Conservation (phyloP, 768 basidiomycete species). For the Dentipellis fragilis region DNA sequence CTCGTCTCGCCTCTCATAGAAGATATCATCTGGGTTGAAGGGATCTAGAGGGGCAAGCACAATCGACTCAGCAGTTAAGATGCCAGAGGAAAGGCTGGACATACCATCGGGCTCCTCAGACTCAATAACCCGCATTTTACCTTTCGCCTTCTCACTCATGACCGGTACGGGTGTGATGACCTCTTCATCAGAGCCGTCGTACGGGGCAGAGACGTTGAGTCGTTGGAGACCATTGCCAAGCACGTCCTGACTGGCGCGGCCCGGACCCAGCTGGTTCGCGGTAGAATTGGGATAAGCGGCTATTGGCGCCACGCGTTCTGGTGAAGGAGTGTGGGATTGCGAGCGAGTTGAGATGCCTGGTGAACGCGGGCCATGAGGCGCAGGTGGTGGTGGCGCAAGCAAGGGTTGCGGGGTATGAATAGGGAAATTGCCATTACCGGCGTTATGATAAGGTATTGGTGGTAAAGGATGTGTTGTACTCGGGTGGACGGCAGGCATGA, state of each 20-base stretch:
- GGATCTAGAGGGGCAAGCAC: constrained; percentile 22
- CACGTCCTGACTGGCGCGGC: constrained; percentile 3
- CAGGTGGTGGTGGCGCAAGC: constrained; percentile 57
- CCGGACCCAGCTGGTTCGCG: neutral
- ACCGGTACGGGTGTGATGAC: constrained; percentile 24
- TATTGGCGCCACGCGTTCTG: constrained; percentile 29
- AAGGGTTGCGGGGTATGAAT: constrained; percentile 21
- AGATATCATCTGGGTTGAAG: constrained; percentile 49
- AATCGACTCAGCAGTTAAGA: neutral
- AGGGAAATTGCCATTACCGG: constrained; percentile 10
- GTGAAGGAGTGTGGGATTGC: constrained; percentile 65
- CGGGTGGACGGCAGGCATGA: constrained; percentile 16
- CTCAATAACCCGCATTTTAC: constrained; percentile 64
- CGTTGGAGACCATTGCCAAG: constrained; percentile 2
- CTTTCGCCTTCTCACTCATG: constrained; percentile 79
- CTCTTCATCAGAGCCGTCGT: constrained; percentile 20
- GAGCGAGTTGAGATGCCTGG: constrained; percentile 42
- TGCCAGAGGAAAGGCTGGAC: constrained; percentile 16
- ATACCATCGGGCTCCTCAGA: constrained; percentile 37
- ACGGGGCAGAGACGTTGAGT: neutral
- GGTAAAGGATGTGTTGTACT: constrained; percentile 28
- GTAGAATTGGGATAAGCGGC: constrained; percentile 1
- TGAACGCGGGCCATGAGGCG: constrained; percentile 64
- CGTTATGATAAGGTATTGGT: constrained; percentile 21
- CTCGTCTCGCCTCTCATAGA: constrained; percentile 32